Conservation (phyloP, 805 yeast species). For the Metschnikowia rubicola region DNA sequence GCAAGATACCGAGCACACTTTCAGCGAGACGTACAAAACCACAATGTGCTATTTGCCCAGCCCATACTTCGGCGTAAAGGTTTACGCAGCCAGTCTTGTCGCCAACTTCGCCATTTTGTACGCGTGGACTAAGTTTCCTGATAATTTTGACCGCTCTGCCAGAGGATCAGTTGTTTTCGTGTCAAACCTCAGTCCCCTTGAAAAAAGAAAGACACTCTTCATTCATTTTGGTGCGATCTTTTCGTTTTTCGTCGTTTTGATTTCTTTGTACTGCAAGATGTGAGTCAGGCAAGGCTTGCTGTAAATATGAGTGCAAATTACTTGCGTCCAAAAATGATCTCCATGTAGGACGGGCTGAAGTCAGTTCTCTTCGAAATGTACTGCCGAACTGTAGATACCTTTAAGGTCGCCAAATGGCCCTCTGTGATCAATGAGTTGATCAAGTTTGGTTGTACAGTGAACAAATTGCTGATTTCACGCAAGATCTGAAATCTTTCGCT, state of each 20-base stretch:
- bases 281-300: background rate
- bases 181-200: background rate
- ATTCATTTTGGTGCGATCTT: conserved; percentile 4
- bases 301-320: conserved; percentile 1
- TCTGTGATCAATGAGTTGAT: conserved; percentile 76
- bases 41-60: conserved; percentile 55
- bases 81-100: conserved; percentile 13
- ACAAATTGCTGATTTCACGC: conserved; percentile 79
- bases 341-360: conserved; percentile 53
- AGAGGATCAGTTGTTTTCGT: background rate
- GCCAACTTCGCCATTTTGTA: conserved; percentile 14
- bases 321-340: conserved; percentile 40
- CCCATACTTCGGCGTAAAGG: conserved; percentile 38
- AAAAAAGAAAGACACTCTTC: background rate
- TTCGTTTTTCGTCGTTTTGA: conserved; percentile 1
- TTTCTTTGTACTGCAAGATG: conserved; percentile 9
- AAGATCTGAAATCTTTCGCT: conserved; percentile 64
- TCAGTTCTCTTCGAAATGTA: conserved; percentile 70
- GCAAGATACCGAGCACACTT: conserved; percentile 8
- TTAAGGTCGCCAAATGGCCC: conserved; percentile 68
- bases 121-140: conserved; percentile 1
- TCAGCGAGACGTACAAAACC: conserved; percentile 26
- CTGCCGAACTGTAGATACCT: conserved; percentile 58
- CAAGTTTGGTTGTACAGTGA: conserved; percentile 79
- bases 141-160: background rate